Evolutionary conservation across 2,329 filamentous ascomycete species (phyloP).

Genomic region (Clonostachys sp.): DNA sequence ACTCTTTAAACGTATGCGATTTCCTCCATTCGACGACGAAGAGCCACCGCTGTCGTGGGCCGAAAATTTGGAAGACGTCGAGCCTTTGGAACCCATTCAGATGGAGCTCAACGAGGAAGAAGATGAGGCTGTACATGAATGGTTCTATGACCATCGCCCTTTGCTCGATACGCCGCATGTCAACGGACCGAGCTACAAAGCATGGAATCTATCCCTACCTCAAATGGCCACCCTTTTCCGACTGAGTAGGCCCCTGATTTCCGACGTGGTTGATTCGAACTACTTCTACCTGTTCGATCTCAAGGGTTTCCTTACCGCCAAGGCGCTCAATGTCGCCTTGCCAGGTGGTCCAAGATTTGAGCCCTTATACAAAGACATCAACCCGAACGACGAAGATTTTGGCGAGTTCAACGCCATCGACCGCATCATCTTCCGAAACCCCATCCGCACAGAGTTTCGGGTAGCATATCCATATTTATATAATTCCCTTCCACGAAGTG

Average conservation of each 20-base stretch:
- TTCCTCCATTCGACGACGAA: slow-evolving; percentile 97
- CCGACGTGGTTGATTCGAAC: slow-evolving; percentile 90
- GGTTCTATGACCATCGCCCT: slow-evolving; percentile 95
- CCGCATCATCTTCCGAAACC: slow-evolving; percentile 94
- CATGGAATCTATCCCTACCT: slow-evolving; percentile 86
- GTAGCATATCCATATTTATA: slow-evolving; percentile 94
- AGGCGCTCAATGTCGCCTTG: slow-evolving; percentile 93
- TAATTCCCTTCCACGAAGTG: slow-evolving; percentile 92
- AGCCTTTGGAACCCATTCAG: slow-evolving; percentile 95
- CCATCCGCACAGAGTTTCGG: slow-evolving; percentile 91
- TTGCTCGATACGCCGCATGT: slow-evolving; percentile 89
- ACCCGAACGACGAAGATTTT: slow-evolving; percentile 98
- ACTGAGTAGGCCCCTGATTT: slow-evolving; percentile 83
- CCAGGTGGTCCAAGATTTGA: slow-evolving; percentile 97
- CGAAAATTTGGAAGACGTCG: slow-evolving; percentile 97
- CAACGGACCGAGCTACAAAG: slow-evolving; percentile 94
- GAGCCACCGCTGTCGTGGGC: slow-evolving; percentile 97
- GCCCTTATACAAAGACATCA: slow-evolving; percentile 95
- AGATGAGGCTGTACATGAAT: slow-evolving; percentile 86
- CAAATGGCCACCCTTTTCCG: slow-evolving; percentile 97
- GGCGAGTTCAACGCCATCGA: slow-evolving; percentile 99
- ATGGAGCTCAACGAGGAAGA: slow-evolving; percentile 96
- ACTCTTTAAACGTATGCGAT: slow-evolving; percentile 98
- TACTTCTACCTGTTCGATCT: slow-evolving; percentile 98
- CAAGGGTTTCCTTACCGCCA: slow-evolving; percentile 91